A percentile compares a stretch with the other conserved stretches of the same genome.
These are phyloP conservation scores for Ananas comosus DNA, from an alignment of 176 grass and related monocot genomes.

Conservation along the genomic window DNA sequence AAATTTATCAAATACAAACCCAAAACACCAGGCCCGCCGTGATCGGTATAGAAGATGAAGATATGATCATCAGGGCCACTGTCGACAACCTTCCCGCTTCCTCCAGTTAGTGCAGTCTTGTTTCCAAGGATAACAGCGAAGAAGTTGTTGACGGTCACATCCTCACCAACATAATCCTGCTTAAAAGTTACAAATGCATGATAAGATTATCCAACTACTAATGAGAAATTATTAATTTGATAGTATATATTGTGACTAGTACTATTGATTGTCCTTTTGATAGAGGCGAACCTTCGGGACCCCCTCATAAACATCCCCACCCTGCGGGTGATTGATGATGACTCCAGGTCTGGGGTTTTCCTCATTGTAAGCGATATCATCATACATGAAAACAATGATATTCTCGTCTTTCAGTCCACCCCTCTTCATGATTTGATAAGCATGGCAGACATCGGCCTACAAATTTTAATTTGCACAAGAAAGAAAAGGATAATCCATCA, in stretches of 20 bases:
- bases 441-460: conserved; percentile 92
- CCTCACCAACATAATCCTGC: conserved; percentile 85
- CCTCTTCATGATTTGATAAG: conserved; percentile 97
- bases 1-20: conserved; percentile 40
- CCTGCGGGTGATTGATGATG: conserved; percentile 86
- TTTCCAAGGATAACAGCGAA: conserved; percentile 85
- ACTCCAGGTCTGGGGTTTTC: conserved; percentile 73
- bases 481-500: conserved; percentile 26
- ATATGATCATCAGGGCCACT: conserved; percentile 96
- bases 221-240: not conserved
- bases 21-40: conserved; percentile 85
- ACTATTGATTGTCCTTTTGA: not conserved
- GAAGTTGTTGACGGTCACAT: conserved; percentile 73
- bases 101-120: conserved; percentile 72
- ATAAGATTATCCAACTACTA: not conserved
- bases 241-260: no score
- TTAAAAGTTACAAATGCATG: conserved; percentile 5
- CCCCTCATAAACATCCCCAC: conserved; percentile 83
- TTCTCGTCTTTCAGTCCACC: conserved; percentile 91
- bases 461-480: not conserved
- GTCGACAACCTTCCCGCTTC: conserved; percentile 84
- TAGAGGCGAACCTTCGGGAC: conserved; percentile 69
- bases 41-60: conserved; percentile 90
- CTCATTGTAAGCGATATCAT: conserved; percentile 64
- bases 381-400: conserved; percentile 96